Evolutionary conservation across 179 eudicot genomes (phyloP).

Genomic region (Actinidia arguta): DNA sequence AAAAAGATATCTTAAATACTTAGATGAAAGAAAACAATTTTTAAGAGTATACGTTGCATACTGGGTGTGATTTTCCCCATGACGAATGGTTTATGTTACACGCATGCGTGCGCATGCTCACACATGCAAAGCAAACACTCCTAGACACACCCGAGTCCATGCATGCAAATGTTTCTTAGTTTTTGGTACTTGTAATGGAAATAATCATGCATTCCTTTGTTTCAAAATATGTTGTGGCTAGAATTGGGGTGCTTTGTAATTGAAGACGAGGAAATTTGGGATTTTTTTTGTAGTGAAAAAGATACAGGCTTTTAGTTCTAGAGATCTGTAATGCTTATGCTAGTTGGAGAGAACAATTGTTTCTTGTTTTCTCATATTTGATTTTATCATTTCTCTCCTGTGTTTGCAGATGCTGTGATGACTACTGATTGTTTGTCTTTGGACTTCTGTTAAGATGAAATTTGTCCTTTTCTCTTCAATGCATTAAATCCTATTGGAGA

Average conservation of each 20-base stretch:
- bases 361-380: background rate
- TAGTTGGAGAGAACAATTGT: background rate
- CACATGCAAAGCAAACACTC: no score
- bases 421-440: background rate
- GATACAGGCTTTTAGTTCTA: background rate
- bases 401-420: constrained; percentile 2
- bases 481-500: background rate
- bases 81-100: no score
- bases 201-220: no score
- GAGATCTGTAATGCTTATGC: background rate
- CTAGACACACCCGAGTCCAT: no score
- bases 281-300: background rate
- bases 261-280: background rate
- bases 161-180: no score
- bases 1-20: no score
- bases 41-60: no score
- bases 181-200: no score
- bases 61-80: no score
- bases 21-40: no score
- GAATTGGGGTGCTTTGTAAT: background rate
- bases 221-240: no score
- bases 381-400: background rate
- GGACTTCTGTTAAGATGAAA: background rate
- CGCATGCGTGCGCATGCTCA: no score
- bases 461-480: background rate